Evolutionary conservation across 192 early-diverging fungal genomes (phyloP).

Genomic region (Mortierella antarctica): DNA sequence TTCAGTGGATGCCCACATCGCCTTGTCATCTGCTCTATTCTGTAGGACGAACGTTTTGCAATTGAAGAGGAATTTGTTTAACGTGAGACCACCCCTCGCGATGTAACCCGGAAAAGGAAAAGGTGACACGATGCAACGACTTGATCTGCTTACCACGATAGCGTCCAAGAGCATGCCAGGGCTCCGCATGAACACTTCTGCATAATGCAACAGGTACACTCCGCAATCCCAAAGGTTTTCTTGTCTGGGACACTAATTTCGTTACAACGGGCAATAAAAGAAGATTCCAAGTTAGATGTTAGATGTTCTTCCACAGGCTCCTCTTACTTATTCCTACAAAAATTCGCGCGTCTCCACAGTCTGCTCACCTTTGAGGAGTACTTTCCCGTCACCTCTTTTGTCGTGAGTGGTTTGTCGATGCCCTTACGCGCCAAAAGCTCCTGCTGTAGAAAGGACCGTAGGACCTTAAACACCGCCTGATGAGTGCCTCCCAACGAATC

Average conservation of each 20-base stretch:
- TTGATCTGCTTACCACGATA: constrained; percentile 16
- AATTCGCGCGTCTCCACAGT: background rate
- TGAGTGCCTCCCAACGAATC: constrained; percentile 31
- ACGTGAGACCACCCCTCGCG: too few relatives aligned
- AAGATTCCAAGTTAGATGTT: background rate
- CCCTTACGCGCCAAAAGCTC: constrained; percentile 22
- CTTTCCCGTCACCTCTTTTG: constrained; percentile 36
- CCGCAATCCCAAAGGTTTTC: constrained; percentile 90
- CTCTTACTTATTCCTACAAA: too few relatives aligned
- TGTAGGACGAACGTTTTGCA: background rate
- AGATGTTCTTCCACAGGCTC: too few relatives aligned
- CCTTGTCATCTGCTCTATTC: constrained; percentile 32
- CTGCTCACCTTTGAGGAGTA: constrained; percentile 33
- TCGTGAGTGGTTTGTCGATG: constrained; percentile 14
- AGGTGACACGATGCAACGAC: too few relatives aligned
- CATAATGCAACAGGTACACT: constrained; percentile 81
- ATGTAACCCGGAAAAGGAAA: too few relatives aligned
- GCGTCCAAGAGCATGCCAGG: constrained; percentile 13
- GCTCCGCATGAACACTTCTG: constrained; percentile 72
- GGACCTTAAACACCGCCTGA: constrained; percentile 24
- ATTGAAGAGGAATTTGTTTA: too few relatives aligned
- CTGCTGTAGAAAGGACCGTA: constrained; percentile 33
- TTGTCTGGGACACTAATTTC: constrained; percentile 71
- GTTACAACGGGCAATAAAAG: background rate
- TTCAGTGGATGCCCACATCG: constrained; percentile 27